A percentile compares a stretch with the other conserved stretches of the same genome.
phyloP scores from a whole-genome alignment of 345 rosid genomes.

The Eucalyptus cloeziana region DNA sequence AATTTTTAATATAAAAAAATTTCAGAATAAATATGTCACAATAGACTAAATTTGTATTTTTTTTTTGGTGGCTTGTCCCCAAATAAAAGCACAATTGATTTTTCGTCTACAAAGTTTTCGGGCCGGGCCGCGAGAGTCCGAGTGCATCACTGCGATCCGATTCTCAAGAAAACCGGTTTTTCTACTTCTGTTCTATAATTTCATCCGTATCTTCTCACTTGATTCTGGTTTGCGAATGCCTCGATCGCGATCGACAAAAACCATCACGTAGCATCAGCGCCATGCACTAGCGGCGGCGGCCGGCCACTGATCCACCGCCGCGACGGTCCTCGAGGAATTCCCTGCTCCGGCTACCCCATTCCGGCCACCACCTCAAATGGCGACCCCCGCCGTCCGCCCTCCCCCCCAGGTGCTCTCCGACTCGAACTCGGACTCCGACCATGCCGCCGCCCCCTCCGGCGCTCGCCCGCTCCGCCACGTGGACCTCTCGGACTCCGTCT shows the following conservation, averaged over 20 bases:
- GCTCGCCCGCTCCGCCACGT: slow-evolving; percentile 5
- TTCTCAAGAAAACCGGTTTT: background rate
- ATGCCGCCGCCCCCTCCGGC: slow-evolving; percentile 21
- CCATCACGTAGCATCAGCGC: background rate
- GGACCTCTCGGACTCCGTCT: slow-evolving; percentile 69
- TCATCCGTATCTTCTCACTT: background rate
- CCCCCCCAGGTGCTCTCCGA: slow-evolving; percentile 3
- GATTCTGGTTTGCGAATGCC: background rate
- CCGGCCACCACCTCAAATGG: slow-evolving; percentile 13
- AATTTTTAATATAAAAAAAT: too few relatives aligned
- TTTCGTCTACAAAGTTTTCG: background rate
- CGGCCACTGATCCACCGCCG: background rate
- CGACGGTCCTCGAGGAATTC: background rate
- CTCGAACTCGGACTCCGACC: slow-evolving; percentile 29
- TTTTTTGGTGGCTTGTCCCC: background rate
- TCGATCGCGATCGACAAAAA: background rate
- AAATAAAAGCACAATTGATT: background rate
- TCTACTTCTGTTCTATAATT: background rate
- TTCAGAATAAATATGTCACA: too few relatives aligned
- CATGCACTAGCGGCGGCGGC: background rate
- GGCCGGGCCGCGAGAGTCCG: background rate
- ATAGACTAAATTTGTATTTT: too few relatives aligned
- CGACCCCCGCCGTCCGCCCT: slow-evolving; percentile 12
- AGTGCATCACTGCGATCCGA: background rate
- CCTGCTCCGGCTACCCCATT: background rate